Evolutionary conservation across 768 basidiomycete species (phyloP).

Genomic region (Leccinum subtestaceum): DNA sequence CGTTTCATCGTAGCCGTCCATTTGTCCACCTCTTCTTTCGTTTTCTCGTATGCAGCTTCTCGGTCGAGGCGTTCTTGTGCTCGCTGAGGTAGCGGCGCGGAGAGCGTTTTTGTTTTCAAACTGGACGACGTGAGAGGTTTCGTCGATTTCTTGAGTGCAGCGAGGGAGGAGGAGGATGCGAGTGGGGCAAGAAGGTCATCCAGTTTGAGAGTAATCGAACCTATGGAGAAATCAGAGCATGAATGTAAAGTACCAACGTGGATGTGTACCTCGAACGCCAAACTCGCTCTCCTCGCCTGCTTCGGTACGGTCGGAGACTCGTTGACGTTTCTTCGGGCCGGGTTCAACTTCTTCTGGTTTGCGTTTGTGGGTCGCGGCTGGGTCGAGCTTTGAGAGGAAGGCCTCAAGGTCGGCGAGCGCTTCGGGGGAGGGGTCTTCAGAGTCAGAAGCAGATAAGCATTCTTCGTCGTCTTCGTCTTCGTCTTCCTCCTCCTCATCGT

Average conservation of each 20-base stretch:
- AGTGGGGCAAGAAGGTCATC: slow-evolving; percentile 78
- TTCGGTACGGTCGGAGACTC: slow-evolving; percentile 70
- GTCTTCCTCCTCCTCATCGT: slow-evolving; percentile 6
- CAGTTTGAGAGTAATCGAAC: slow-evolving; percentile 53
- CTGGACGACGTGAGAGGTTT: slow-evolving; percentile 58
- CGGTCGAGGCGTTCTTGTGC: slow-evolving; percentile 89
- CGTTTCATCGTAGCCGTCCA: slow-evolving; percentile 92
- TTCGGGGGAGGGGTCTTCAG: slow-evolving; percentile 49
- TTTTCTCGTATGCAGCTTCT: slow-evolving; percentile 92
- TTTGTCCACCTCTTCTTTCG: slow-evolving; percentile 88
- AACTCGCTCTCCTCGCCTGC: slow-evolving; percentile 84
- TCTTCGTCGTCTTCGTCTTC: slow-evolving; percentile 43
- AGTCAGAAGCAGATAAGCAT: slow-evolving; percentile 44
- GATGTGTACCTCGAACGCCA: slow-evolving; percentile 48
- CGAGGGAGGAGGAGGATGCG: slow-evolving; percentile 52
- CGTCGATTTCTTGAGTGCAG: slow-evolving; percentile 66
- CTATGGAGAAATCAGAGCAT: slow-evolving; percentile 1
- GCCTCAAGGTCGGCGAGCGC: slow-evolving; percentile 67
- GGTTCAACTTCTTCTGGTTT: slow-evolving; percentile 26
- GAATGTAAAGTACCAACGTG: neutral
- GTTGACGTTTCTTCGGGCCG: slow-evolving; percentile 49
- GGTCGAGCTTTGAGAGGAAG: slow-evolving; percentile 68
- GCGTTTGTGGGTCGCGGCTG: slow-evolving; percentile 59
- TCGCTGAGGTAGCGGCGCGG: slow-evolving; percentile 83
- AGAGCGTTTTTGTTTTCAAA: slow-evolving; percentile 56